A percentile compares a stretch with the other conserved stretches of the same genome.
Conservation (phyloP, 164 flowering plant genomes). For the Litsea cubeba region DNA sequence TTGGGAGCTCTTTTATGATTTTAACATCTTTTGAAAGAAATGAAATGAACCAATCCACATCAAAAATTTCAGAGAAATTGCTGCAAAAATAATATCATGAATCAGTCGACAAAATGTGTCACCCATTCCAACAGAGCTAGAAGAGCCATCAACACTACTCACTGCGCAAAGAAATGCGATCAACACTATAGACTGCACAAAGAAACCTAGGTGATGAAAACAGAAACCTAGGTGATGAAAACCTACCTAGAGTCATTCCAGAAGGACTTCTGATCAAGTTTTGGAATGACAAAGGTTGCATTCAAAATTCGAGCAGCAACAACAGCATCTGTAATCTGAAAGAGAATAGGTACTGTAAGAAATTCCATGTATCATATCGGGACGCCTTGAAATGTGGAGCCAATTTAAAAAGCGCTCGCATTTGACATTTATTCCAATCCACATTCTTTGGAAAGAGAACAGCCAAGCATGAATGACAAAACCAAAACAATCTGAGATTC, state of each 20-base stretch:
- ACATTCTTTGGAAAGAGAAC: not conserved
- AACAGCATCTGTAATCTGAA: conserved; percentile 97
- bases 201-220: not conserved
- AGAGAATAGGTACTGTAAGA: conserved; percentile 1
- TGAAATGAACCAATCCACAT: conserved; percentile 79
- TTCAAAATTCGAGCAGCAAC: conserved; percentile 96
- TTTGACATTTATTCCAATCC: not conserved
- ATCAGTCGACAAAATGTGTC: not conserved
- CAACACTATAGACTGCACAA: not conserved
- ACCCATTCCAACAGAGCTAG: not conserved
- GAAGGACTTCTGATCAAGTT: conserved; percentile 84
- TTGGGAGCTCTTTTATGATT: conserved; percentile 66
- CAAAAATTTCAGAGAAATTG: conserved; percentile 72
- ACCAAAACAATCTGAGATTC: not conserved
- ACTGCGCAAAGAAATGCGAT: not conserved
- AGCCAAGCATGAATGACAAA: not conserved
- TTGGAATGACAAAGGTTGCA: conserved; percentile 96
- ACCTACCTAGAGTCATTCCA: conserved; percentile 96
- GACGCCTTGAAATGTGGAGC: not conserved
- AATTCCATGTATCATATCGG: no score
- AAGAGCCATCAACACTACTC: not conserved
- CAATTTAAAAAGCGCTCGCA: not conserved
- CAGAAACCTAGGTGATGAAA: no score
- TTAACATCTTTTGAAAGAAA: conserved; percentile 64
- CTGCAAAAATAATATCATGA: conserved; percentile 38